Conservation (phyloP, 306 rosid species). For the Ormosia emarginata region DNA sequence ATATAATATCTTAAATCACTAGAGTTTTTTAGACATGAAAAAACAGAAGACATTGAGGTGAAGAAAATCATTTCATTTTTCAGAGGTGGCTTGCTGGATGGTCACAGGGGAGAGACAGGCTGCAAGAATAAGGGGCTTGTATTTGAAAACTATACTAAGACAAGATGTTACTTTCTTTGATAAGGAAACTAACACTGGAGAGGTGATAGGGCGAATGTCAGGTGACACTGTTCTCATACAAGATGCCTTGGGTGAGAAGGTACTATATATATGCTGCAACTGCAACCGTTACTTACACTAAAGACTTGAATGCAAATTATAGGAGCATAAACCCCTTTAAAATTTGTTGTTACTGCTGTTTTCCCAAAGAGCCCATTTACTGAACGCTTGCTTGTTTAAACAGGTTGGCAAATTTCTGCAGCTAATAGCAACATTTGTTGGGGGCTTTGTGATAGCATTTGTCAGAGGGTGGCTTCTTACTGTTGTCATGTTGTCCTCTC, state of each 20-base stretch:
- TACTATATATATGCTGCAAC: conserved; percentile 12
- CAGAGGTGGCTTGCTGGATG: conserved; percentile 88
- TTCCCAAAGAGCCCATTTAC: neutral
- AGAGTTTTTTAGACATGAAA: neutral
- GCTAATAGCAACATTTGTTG: conserved; percentile 53
- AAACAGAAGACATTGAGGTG: neutral
- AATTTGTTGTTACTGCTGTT: neutral
- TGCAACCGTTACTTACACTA: neutral
- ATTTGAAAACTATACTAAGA: conserved; percentile 68
- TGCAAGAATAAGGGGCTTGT: conserved; percentile 67
- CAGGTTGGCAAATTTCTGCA: conserved; percentile 80
- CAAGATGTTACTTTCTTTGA: conserved; percentile 80
- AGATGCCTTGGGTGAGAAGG: conserved; percentile 95
- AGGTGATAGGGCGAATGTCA: conserved; percentile 84
- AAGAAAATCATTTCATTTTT: conserved; percentile 1
- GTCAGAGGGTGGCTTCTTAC: conserved; percentile 79
- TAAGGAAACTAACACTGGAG: conserved; percentile 76
- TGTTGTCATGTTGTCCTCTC: conserved; percentile 52
- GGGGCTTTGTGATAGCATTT: conserved; percentile 68
- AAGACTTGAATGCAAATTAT: neutral
- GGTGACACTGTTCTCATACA: conserved; percentile 87
- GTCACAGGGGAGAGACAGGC: conserved; percentile 88
- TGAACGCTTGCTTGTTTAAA: conserved; percentile 5
- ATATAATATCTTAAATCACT: neutral
- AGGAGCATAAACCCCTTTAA: neutral